Base-by-base conservation (phyloP, 208 protist species). In the Crithidia sp. region DNA sequence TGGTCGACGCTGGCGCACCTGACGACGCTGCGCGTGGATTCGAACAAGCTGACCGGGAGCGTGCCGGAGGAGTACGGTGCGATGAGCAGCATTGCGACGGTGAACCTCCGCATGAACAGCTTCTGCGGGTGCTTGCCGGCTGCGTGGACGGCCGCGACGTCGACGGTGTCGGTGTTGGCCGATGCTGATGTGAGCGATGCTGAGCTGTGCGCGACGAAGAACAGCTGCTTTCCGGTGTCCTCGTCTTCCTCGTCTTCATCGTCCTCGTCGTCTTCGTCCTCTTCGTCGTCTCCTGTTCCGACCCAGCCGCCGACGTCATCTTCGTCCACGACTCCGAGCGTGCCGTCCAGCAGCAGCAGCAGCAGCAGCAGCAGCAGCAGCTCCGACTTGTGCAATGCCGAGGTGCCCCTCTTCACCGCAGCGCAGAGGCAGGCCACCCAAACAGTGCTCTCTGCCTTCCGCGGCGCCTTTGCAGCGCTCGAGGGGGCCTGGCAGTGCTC, bases 81-180 rank as follows among this genome's bases (percentile, higher is more conserved):
- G 19, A 39, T 71, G 55, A 16, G 41, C 37, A 54, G 43, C 10
- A 19, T 71, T 9, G 10, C 14, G 8, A 54, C 36, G 44, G 43
- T 63, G 17, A 36, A 53, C 40, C 67, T 71, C 5, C 7, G n/a
- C 17, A 9, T 16, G 5, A 71, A 71, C 56, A 28, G 17, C 9
- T 60, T 71, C 17, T 63, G 54, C 9, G 67, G 55, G 17, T 54
- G 52, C 40, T 56, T 71, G 53, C 67, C 67, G 19, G 28, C 55
- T 19, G 55, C 17, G 55, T 71, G 67, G 67, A 66, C n/a, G 5
- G n/a, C 8, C 44, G 8, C 39, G 39, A 19, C 41, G 19, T 7
- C 60, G 28, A 66, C 60, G 9, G 45, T 66, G 19, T 19, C 7
- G 3, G 60, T 66, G 60, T 49, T 10, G 3, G 60, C 60, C 16